A percentile compares a stretch with the other conserved stretches of the same genome.
Conservation (phyloP, 768 basidiomycete genomes). For the Favolaschia claudopus region DNA sequence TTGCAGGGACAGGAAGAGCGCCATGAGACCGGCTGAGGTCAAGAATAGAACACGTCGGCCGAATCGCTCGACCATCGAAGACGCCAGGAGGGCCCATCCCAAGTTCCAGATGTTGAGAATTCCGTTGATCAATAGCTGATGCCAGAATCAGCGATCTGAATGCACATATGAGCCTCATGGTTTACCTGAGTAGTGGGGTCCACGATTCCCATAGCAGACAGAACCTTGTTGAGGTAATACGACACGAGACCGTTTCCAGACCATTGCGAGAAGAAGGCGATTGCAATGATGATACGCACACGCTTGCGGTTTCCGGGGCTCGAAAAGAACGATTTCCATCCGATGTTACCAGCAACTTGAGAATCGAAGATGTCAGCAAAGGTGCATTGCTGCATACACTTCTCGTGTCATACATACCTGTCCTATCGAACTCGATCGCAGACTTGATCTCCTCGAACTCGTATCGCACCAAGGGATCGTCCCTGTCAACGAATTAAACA, state of each 20-base stretch:
- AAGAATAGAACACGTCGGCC: slow-evolving; percentile 63
- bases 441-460: slow-evolving; percentile 69
- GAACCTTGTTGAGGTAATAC: slow-evolving; percentile 81
- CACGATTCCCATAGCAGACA: slow-evolving; percentile 72
- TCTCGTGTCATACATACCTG: slow-evolving; percentile 46
- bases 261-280: slow-evolving; percentile 65
- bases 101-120: slow-evolving; percentile 69
- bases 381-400: slow-evolving; percentile 47
- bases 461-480: slow-evolving; percentile 55
- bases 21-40: slow-evolving; percentile 45
- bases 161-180: slow-evolving; percentile 21
- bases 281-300: slow-evolving; percentile 56
- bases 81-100: slow-evolving; percentile 55
- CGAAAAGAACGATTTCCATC: slow-evolving; percentile 54
- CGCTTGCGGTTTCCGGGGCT: slow-evolving; percentile 62
- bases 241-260: too few species aligned
- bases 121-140: slow-evolving; percentile 72
- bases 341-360: slow-evolving; percentile 41
- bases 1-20: slow-evolving; percentile 56
- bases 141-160: neutral
- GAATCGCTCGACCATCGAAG: slow-evolving; percentile 58
- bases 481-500: too few species aligned
- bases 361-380: slow-evolving; percentile 55
- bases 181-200: slow-evolving; percentile 55
- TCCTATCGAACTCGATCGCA: slow-evolving; percentile 56